phyloP scores from a whole-genome alignment of 2,329 filamentous ascomycete species.

The Hymenoscyphus fraxineus region DNA sequence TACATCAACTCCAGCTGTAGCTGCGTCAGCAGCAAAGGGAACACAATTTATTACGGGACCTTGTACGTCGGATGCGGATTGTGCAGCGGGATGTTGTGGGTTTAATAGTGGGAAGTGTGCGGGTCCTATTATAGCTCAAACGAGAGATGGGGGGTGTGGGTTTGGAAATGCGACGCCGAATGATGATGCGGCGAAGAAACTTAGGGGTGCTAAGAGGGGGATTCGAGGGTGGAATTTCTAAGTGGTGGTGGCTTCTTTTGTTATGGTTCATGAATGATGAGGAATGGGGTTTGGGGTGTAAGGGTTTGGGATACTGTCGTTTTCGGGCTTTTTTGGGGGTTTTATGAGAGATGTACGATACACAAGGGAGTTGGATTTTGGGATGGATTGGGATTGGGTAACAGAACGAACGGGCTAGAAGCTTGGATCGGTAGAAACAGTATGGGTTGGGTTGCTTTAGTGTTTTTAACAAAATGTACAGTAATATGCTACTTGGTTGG shows the following conservation, averaged over 20 bases:
- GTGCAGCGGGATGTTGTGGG: slow-evolving; percentile 35
- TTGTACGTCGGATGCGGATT: slow-evolving; percentile 35
- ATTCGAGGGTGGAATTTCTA: slow-evolving; percentile 10
- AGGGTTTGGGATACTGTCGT: too few species aligned
- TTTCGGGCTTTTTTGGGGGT: neutral
- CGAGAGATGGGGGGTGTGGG: slow-evolving; percentile 36
- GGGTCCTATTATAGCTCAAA: slow-evolving; percentile 34
- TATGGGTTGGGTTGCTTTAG: neutral
- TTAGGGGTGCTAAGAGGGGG: slow-evolving; percentile 1
- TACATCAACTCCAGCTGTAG: neutral
- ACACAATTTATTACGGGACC: slow-evolving; percentile 37
- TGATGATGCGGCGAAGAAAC: slow-evolving; percentile 15
- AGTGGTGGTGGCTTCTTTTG: neutral
- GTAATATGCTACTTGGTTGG: neutral
- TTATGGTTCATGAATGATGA: neutral
- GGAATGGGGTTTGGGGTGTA: neutral
- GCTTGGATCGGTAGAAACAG: neutral
- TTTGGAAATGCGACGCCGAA: slow-evolving; percentile 25
- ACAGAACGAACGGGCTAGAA: neutral
- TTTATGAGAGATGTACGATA: neutral
- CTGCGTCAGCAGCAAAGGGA: slow-evolving; percentile 18
- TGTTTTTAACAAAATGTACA: too few species aligned
- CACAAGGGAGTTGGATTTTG: neutral
- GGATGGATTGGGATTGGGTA: neutral
- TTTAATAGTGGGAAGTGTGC: slow-evolving; percentile 32